Base-by-base conservation (phyloP, 2,329 filamentous ascomycete genomes). In the Dactylellina sp. region DNA sequence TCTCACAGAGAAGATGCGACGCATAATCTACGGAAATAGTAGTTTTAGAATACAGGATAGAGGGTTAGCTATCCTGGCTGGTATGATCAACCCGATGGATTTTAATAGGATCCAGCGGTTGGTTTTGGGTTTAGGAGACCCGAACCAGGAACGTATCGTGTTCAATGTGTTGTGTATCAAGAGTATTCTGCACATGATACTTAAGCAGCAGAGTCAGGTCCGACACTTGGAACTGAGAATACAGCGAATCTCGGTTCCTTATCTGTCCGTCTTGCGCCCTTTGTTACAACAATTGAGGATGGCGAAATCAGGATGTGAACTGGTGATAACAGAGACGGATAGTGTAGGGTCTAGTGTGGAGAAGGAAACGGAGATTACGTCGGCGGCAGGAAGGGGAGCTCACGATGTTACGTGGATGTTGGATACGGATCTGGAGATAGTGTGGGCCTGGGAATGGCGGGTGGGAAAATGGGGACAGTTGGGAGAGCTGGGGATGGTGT, bases 351-450 rank as follows among this genome's bases (percentile, higher is more conserved):
- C 18, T 1, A 47, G 49, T 22, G n/a, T 59, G 9, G 42, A 44
- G 1, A 49, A 53, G 20, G 37, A n/a, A 20, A 39, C 11, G 18
- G 44, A 66, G 11, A 9, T 32, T 32, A 32, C 28, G 4, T 32
- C 28, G 28, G 28, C n/a, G n/a, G n/a, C n/a, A n/a, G 28, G 9
- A 32, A 32, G 28, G 28, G 28, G 28, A 9, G 28, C 28, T 4
- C 28, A 60, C 37, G 46, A 68, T 68, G 59, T 68, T 14, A 16
- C 18, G 2, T 68, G 63, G 63, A 68, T 68, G 20, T 42, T 68
- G 46, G 55, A 68, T 20, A 50, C 49, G 20, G 24, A 53, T 16
- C 7, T 22, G 22, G 37, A 16, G 24, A 24, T 50, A 0, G 28
- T 60, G 28, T 68, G 63, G 63, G 40, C 53, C n/a, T 68, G 53